Evolutionary conservation across 2,329 filamentous ascomycete genomes (phyloP).

Genomic region (Malbranchea zuffiana): DNA sequence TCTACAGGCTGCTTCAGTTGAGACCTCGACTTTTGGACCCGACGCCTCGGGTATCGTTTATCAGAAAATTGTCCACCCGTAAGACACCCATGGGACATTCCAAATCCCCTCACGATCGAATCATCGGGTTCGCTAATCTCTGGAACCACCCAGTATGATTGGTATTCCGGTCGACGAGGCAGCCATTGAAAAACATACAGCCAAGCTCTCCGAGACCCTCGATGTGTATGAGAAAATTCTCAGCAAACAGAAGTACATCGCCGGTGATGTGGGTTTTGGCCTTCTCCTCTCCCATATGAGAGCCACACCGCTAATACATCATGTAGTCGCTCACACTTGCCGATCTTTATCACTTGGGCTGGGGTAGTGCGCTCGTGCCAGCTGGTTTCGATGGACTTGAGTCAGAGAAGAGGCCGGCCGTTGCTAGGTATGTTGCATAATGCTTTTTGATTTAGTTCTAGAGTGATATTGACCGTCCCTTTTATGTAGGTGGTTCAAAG

Average conservation of each 20-base stretch:
- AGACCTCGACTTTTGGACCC: slow-evolving; percentile 8
- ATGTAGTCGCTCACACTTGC: slow-evolving; percentile 11
- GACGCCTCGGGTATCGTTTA: slow-evolving; percentile 3
- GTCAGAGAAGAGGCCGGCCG: slow-evolving; percentile 9
- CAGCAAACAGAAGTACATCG: slow-evolving; percentile 13
- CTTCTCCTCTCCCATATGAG: neutral
- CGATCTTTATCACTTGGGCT: slow-evolving; percentile 11
- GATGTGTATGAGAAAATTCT: slow-evolving; percentile 13
- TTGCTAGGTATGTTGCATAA: slow-evolving; percentile 9
- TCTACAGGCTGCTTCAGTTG: slow-evolving; percentile 7
- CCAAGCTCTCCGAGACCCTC: slow-evolving; percentile 6
- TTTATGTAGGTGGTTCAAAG: slow-evolving; percentile 11
- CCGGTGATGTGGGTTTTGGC: slow-evolving; percentile 10
- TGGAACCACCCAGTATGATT: neutral
- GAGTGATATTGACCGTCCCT: neutral
- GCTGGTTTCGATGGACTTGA: slow-evolving; percentile 2
- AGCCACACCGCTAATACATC: too few relatives aligned
- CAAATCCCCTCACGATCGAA: neutral
- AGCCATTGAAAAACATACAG: neutral
- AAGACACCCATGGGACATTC: slow-evolving; percentile 1
- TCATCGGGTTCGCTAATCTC: neutral
- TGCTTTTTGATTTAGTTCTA: neutral
- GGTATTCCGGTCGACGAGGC: slow-evolving; percentile 8
- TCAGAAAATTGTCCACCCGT: slow-evolving; percentile 11
- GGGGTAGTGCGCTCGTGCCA: slow-evolving; percentile 2